Percentiles rank a stretch among this genome's conserved stretches.
These are phyloP conservation scores for Kurtzmaniella fragi DNA, from an alignment of 805 yeast genomes.

Conservation along the genomic window DNA sequence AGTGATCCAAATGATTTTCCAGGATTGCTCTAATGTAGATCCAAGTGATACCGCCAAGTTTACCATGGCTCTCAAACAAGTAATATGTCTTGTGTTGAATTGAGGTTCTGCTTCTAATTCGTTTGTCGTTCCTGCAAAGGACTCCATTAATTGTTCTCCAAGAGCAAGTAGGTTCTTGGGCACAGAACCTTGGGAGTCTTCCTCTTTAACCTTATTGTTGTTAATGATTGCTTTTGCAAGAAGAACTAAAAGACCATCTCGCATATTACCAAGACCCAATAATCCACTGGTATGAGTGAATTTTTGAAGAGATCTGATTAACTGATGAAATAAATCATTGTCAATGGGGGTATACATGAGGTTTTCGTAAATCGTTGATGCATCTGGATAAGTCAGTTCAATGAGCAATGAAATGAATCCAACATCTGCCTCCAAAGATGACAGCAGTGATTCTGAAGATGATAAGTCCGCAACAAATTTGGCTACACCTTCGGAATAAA, in stretches of 20 bases:
- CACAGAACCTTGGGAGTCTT: constrained; percentile 7
- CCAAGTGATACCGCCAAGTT: constrained; percentile 83
- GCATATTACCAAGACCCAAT: constrained; percentile 47
- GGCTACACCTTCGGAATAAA: constrained; percentile 67
- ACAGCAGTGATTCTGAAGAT: constrained; percentile 12
- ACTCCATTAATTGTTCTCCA: constrained; percentile 49
- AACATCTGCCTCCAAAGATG: constrained; percentile 25
- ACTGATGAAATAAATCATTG: constrained; percentile 58
- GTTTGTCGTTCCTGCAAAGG: constrained; percentile 21
- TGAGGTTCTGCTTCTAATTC: constrained; percentile 3
- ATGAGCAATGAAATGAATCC: constrained; percentile 32
- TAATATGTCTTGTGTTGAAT: constrained; percentile 63
- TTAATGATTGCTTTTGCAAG: constrained; percentile 30
- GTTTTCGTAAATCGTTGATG: constrained; percentile 20
- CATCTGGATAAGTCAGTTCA: constrained; percentile 21
- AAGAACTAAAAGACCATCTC: constrained; percentile 44
- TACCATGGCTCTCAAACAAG: constrained; percentile 72
- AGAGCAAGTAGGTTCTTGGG: constrained; percentile 27
- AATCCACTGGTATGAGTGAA: constrained; percentile 80
- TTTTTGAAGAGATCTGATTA: constrained; percentile 73
- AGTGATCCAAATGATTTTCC: constrained; percentile 58
- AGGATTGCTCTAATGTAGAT: constrained; percentile 57
- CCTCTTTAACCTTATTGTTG: constrained; percentile 17
- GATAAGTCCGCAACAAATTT: constrained; percentile 43
- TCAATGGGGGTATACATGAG: constrained; percentile 67